Percentiles rank a stretch among this genome's conserved stretches.
phyloP scores from a whole-genome alignment of 2,329 filamentous ascomycete species.

The Pseudomassariella vexata region DNA sequence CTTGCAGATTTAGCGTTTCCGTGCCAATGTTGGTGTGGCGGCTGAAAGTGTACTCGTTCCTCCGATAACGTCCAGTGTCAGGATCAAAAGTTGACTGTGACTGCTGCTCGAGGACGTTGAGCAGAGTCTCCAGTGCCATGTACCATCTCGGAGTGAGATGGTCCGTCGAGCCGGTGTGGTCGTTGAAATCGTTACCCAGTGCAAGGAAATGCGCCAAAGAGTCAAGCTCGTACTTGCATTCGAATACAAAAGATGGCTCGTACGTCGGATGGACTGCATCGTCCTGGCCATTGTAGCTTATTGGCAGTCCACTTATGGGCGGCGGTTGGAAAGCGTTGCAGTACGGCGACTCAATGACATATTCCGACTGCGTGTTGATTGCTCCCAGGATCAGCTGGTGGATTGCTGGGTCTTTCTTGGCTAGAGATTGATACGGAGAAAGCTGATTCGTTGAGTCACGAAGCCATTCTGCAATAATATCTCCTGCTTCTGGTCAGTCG shows the following conservation, averaged over 20 bases:
- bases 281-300: slow-evolving; percentile 72
- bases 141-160: slow-evolving; percentile 79
- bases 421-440: slow-evolving; percentile 79
- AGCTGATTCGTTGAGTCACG: slow-evolving; percentile 92
- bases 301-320: slow-evolving; percentile 67
- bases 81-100: slow-evolving; percentile 74
- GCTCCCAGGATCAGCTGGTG: slow-evolving; percentile 80
- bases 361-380: slow-evolving; percentile 94
- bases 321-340: slow-evolving; percentile 98
- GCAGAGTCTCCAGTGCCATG: slow-evolving; percentile 65
- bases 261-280: slow-evolving; percentile 83
- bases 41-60: slow-evolving; percentile 84
- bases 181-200: slow-evolving; percentile 79
- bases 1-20: slow-evolving; percentile 77
- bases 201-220: slow-evolving; percentile 88
- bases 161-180: slow-evolving; percentile 68
- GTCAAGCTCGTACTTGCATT: slow-evolving; percentile 99
- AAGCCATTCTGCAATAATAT: slow-evolving; percentile 91
- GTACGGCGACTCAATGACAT: slow-evolving; percentile 89
- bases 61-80: slow-evolving; percentile 55
- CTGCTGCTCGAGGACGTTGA: slow-evolving; percentile 72
- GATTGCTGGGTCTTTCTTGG: slow-evolving; percentile 73
- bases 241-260: slow-evolving; percentile 80
- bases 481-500: slow-evolving; percentile 26
- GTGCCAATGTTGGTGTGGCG: slow-evolving; percentile 76